Evolutionary conservation across 768 basidiomycete species (phyloP), one percentile per base, ranked within the genome.

Genomic region (Leucosporidium creatinivorum): DNA sequence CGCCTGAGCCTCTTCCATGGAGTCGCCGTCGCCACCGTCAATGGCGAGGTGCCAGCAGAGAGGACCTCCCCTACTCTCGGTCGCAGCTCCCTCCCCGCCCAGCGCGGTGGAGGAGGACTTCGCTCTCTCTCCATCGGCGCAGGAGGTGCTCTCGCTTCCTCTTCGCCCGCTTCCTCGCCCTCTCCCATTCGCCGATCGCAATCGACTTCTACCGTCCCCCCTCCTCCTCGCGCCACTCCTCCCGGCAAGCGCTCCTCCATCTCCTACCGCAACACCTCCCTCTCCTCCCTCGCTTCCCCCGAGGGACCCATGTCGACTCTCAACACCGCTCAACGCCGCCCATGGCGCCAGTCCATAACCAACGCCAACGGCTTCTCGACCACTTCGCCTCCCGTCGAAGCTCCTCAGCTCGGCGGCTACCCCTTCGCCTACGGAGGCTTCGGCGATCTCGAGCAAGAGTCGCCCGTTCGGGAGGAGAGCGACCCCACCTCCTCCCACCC

Each of bases 91-190:
- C 26, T 19, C 64, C 23, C 56, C 61, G 0, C 52, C 61, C 3
- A 19, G n/a, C 15, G 39, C 58, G 2, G 36, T 15, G 49, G 56
- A 18, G 62, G 62, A 10, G 70, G 70, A 1, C 67, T 72, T 18
- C 67, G 70, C 12, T 69, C 70, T 7, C 70, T 72, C 44, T 72
- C 70, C 17, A 72, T 72, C 59, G 68, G 70, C 47, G 26, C 39
- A 44, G 39, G 39, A 44, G 39, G 39, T 15, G 39, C 19, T 6
- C 36, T 21, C 39, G 39, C 6, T 18, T 25, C 51, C 6, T n/a
- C 39, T 13, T 61, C 66, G 18, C 54, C 48, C 56, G 17, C 50
- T 31, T 18, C 26, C 47, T 6, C 39, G 8, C 39, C 30, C 30
- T 33, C 33, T 1, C 54, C 58, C 58, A 48, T 28, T 39, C 58